These are phyloP conservation scores for Linum usitatissimum DNA, from an alignment of 345 rosid genomes.

Conservation along the genomic window DNA sequence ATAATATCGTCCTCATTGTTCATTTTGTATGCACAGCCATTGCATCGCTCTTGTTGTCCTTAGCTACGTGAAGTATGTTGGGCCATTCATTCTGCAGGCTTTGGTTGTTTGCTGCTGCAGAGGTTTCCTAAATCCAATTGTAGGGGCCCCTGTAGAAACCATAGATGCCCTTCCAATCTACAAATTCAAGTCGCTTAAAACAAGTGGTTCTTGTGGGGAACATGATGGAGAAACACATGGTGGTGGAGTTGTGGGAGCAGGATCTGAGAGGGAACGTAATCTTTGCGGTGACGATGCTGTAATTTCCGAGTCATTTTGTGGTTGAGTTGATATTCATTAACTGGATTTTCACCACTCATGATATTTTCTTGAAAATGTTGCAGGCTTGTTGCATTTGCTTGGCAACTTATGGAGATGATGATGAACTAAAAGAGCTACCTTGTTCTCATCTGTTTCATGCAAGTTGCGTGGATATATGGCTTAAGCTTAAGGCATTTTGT, in stretches of 20 bases:
- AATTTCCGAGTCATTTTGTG: slow-evolving; percentile 3
- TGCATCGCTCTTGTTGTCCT: slow-evolving; percentile 13
- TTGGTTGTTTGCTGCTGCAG: slow-evolving; percentile 13
- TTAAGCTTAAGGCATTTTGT: slow-evolving; percentile 20
- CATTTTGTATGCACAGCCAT: slow-evolving; percentile 15
- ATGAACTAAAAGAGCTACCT: slow-evolving; percentile 24
- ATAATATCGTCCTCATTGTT: not conserved
- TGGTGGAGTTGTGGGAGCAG: slow-evolving; percentile 14
- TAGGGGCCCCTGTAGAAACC: slow-evolving; percentile 14
- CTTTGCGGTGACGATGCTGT: slow-evolving; percentile 19
- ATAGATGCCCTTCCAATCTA: slow-evolving; percentile 20
- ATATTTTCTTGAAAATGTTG: not conserved
- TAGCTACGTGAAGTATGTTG: slow-evolving; percentile 15
- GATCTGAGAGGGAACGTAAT: slow-evolving; percentile 13
- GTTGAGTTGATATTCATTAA: not conserved
- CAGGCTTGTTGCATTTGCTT: slow-evolving; percentile 29
- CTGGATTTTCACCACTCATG: not conserved
- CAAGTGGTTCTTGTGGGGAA: slow-evolving; percentile 1
- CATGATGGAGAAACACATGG: not conserved
- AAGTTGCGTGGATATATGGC: slow-evolving; percentile 22
- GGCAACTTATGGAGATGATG: slow-evolving; percentile 16
- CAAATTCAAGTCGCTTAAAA: slow-evolving; percentile 16
- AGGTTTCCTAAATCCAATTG: slow-evolving; percentile 7
- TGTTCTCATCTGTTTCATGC: slow-evolving; percentile 22
- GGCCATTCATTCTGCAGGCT: slow-evolving; percentile 4